These are phyloP conservation scores for Nothophytophthora sp. DNA, from an alignment of 352 stramenopile genomes.

Conservation along the genomic window DNA sequence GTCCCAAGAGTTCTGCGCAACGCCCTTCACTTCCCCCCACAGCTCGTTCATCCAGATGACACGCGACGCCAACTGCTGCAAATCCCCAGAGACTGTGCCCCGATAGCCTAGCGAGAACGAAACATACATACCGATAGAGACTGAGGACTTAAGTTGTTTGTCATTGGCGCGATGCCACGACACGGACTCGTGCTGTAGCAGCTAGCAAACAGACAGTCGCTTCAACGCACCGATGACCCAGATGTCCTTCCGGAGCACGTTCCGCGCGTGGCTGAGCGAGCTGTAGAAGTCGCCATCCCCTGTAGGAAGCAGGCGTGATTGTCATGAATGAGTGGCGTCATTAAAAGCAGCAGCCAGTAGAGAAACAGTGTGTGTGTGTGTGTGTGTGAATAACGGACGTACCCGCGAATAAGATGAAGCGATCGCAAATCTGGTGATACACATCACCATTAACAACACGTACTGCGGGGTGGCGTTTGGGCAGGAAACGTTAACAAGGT, in stretches of 20 bases:
- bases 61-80: conserved; percentile 76
- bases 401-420: conserved; percentile 85
- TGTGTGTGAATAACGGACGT: too few relatives aligned
- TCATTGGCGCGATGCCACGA: background rate
- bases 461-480: conserved; percentile 1
- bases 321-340: background rate
- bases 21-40: conserved; percentile 47
- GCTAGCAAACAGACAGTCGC: background rate
- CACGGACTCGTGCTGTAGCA: background rate
- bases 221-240: conserved; percentile 81
- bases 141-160: background rate
- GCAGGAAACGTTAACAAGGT: background rate
- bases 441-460: conserved; percentile 10
- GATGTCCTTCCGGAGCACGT: conserved; percentile 82
- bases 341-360: background rate
- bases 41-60: conserved; percentile 79
- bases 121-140: background rate
- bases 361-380: too few relatives aligned
- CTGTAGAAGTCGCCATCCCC: conserved; percentile 89
- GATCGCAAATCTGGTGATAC: conserved; percentile 63
- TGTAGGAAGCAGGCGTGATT: conserved; percentile 18
- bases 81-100: conserved; percentile 67
- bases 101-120: conserved; percentile 50
- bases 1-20: conserved; percentile 5
- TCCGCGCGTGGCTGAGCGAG: conserved; percentile 79